Evolutionary conservation across 345 rosid genomes (phyloP).

Genomic region (Eucalyptus regnans): DNA sequence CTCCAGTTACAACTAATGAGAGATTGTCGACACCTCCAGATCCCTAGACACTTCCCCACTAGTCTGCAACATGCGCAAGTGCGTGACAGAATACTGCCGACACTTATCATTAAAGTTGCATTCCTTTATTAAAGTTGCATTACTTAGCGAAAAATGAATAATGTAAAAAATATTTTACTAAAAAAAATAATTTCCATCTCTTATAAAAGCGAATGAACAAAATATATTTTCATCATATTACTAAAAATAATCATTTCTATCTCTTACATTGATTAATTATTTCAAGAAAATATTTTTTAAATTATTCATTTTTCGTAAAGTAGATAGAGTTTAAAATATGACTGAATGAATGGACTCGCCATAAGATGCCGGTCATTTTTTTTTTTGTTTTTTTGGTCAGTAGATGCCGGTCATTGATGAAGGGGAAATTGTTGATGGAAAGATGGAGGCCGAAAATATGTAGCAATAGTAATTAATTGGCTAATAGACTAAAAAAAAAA

Average conservation of each 20-base stretch:
- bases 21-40: no score
- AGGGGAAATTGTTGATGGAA: not conserved
- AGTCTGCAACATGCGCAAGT: not conserved
- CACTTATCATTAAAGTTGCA: no score
- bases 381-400: no score
- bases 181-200: no score
- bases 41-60: not conserved
- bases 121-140: no score
- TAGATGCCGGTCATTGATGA: not conserved
- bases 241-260: no score
- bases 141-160: not conserved
- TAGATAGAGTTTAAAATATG: not conserved
- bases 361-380: not conserved
- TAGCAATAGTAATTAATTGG: not conserved
- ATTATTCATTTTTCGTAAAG: no score
- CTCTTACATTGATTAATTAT: not conserved
- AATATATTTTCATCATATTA: no score
- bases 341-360: not conserved
- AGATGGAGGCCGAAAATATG: not conserved
- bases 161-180: no score
- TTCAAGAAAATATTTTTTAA: no score
- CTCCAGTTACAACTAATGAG: no score
- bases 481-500: not conserved
- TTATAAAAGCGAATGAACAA: no score
- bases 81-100: not conserved